phyloP scores from a whole-genome alignment of 441 rosid species.

The Cnidoscolus chayamansa region DNA sequence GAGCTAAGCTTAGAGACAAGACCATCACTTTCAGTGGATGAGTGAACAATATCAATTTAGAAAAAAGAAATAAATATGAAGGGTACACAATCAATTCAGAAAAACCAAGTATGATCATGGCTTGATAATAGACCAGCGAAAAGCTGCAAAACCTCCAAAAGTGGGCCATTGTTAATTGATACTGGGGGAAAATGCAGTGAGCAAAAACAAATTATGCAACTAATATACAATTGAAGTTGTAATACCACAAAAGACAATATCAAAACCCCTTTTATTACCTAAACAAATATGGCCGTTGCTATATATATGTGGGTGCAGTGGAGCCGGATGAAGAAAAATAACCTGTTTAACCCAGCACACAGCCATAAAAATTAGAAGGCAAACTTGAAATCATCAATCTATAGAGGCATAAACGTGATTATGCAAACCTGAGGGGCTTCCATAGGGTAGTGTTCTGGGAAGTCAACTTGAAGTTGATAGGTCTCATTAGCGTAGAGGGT shows the following conservation, averaged over 20 bases:
- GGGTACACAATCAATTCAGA: conserved; percentile 16
- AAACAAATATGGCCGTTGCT: conserved; percentile 98
- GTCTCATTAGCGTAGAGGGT: conserved; percentile 88
- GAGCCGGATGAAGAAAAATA: conserved; percentile 91
- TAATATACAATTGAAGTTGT: not conserved
- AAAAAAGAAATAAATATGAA: not conserved
- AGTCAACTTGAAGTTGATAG: conserved; percentile 93
- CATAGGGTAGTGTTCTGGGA: conserved; percentile 99
- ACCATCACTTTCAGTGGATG: conserved; percentile 16
- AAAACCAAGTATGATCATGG: conserved; percentile 7
- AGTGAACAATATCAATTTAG: conserved; percentile 13
- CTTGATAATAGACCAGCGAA: not conserved
- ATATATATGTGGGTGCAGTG: conserved; percentile 89
- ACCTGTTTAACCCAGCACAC: conserved; percentile 44
- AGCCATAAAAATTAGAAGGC: not conserved
- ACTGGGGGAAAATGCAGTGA: conserved; percentile 7
- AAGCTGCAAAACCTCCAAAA: conserved; percentile 7
- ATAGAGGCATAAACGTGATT: not conserved
- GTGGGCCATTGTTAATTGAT: conserved; percentile 17
- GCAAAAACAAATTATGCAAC: not conserved
- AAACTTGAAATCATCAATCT: not conserved
- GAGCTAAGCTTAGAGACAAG: not conserved
- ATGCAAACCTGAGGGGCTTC: conserved; percentile 90
- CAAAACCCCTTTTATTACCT: conserved; percentile 48
- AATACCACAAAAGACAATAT: not conserved